Conservation (phyloP, 495 filamentous ascomycete genomes). For the Aspergillus biplanus region DNA sequence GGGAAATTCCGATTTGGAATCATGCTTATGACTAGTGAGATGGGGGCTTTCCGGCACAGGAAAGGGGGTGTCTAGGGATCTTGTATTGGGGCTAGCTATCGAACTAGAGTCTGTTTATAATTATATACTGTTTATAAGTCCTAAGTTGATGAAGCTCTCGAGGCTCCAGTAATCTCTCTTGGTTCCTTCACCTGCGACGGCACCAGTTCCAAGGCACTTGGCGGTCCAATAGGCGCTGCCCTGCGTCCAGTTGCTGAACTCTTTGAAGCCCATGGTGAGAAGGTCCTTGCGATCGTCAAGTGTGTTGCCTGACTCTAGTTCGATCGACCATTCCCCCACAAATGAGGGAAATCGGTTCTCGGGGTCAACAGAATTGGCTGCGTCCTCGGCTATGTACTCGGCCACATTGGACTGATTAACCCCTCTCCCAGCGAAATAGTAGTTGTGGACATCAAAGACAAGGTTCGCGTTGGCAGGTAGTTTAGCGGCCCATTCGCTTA, state of each 20-base stretch:
- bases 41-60: too few relatives aligned
- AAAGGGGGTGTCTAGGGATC: too few relatives aligned
- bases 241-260: constrained; percentile 23
- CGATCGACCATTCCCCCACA: constrained; percentile 35
- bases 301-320: constrained; percentile 23
- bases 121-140: background rate
- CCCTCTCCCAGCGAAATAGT: constrained; percentile 30
- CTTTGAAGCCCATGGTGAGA: constrained; percentile 27
- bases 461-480: constrained; percentile 28
- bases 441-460: constrained; percentile 37
- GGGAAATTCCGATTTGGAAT: background rate
- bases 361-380: constrained; percentile 10
- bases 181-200: constrained; percentile 21
- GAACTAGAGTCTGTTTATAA: too few relatives aligned
- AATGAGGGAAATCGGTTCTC: constrained; percentile 39
- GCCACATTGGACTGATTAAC: constrained; percentile 28
- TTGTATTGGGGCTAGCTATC: too few relatives aligned
- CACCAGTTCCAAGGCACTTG: constrained; percentile 27
- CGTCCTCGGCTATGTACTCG: constrained; percentile 25
- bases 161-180: constrained; percentile 33
- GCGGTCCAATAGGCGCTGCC: constrained; percentile 33
- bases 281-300: constrained; percentile 27
- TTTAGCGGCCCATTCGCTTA: constrained; percentile 29
- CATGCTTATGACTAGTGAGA: background rate
- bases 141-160: constrained; percentile 23